Percentiles rank a stretch among this genome's conserved stretches.
Conservation (phyloP, 2,329 filamentous ascomycete genomes). For the Stachybotrys echinatus region DNA sequence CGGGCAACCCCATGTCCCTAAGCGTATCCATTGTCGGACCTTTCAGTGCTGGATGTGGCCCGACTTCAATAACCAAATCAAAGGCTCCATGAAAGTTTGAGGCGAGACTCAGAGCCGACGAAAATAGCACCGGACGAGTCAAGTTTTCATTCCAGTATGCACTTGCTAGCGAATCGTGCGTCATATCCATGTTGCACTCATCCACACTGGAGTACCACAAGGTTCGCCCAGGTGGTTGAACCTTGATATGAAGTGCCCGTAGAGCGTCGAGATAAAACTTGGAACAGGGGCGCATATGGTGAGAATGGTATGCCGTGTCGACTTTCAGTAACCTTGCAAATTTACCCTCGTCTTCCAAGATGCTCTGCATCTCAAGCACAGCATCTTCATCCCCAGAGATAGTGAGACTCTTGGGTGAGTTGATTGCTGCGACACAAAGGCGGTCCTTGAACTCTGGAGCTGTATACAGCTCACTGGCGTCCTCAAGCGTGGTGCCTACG, state of each 20-base stretch:
- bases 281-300: slow-evolving; percentile 24
- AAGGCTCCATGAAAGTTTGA: too few species aligned
- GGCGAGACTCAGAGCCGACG: too few species aligned
- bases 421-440: slow-evolving; percentile 20
- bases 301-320: slow-evolving; percentile 36
- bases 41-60: too few species aligned
- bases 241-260: background rate
- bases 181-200: background rate
- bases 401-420: slow-evolving; percentile 28
- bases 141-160: background rate
- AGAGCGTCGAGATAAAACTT: slow-evolving; percentile 13
- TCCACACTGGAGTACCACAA: background rate
- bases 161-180: background rate
- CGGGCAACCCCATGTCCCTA: too few species aligned
- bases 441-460: too few species aligned
- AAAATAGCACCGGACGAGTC: background rate
- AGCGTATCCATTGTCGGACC: too few species aligned
- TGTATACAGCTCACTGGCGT: background rate
- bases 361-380: slow-evolving; percentile 14
- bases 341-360: slow-evolving; percentile 20
- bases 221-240: background rate
- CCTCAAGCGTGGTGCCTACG: slow-evolving; percentile 25
- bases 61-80: too few species aligned
- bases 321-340: slow-evolving; percentile 27
- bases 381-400: slow-evolving; percentile 23